Conservation (phyloP, 202 grass and related monocot genomes). For the Brachypodium distachyon region DNA sequence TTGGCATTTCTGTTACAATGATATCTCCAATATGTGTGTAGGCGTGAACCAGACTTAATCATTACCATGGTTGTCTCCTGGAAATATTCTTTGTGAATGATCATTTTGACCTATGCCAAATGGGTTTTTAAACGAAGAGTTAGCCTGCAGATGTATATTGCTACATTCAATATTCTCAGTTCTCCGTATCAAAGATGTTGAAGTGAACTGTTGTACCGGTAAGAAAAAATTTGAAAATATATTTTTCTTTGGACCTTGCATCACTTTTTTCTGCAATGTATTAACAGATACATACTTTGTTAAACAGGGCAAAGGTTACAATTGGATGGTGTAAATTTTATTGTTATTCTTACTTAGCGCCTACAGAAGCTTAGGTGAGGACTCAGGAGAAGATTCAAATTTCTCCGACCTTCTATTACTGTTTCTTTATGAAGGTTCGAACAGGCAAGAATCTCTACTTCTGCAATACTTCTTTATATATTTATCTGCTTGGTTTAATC, state of each 20-base stretch:
- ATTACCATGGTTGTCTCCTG: background rate
- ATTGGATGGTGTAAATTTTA: background rate
- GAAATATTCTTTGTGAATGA: conserved; percentile 4
- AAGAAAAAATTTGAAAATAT: conserved; percentile 22
- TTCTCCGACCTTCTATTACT: conserved; percentile 2
- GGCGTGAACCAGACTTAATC: background rate
- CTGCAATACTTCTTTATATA: background rate
- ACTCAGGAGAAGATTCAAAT: background rate
- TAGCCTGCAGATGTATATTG: conserved; percentile 13
- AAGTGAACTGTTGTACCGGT: conserved; percentile 5
- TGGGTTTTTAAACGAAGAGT: background rate
- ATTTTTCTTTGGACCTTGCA: background rate
- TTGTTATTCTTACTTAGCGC: background rate
- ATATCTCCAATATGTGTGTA: conserved; percentile 8
- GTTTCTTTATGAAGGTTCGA: conserved; percentile 6
- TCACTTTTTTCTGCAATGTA: background rate
- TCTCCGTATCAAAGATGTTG: conserved; percentile 14
- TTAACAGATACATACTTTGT: conserved; percentile 7
- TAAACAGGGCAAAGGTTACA: conserved; percentile 18
- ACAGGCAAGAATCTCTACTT: conserved; percentile 18
- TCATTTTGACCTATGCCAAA: conserved; percentile 14
- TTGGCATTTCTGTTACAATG: conserved; percentile 7
- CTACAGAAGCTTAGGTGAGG: conserved; percentile 6
- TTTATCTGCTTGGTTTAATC: background rate
- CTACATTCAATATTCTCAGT: conserved; percentile 11